A percentile compares a stretch with the other conserved stretches of the same genome.
Conservation (phyloP, 352 stramenopile species). For the Blastocystis sp. region DNA sequence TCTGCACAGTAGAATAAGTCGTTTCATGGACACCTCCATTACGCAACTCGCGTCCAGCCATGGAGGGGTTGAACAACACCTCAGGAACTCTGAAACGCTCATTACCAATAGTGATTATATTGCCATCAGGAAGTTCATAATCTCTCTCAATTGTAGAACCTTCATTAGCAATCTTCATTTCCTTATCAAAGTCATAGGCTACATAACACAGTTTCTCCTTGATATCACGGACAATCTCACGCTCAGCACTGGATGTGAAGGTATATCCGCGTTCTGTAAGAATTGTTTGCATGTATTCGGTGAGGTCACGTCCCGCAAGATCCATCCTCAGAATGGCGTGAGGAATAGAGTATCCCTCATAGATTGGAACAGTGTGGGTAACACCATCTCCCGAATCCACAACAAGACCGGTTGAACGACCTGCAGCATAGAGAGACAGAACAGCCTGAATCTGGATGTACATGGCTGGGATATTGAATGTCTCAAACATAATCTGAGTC, state of each 20-base stretch:
- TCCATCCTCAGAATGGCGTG: conserved; percentile 85
- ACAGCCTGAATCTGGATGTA: conserved; percentile 89
- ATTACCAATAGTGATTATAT: conserved; percentile 93
- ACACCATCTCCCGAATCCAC: conserved; percentile 83
- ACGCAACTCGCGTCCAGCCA: conserved; percentile 83
- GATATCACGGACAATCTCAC: conserved; percentile 93
- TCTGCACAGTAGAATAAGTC: conserved; percentile 85
- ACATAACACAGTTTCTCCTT: conserved; percentile 96
- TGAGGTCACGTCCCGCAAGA: conserved; percentile 83
- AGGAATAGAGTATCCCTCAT: conserved; percentile 85
- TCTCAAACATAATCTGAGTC: conserved; percentile 98
- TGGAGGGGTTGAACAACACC: conserved; percentile 89
- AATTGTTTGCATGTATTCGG: conserved; percentile 93
- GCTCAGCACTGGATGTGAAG: conserved; percentile 87
- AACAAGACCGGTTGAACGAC: conserved; percentile 82
- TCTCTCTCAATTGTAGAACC: conserved; percentile 86
- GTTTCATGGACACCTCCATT: conserved; percentile 82
- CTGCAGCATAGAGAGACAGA: conserved; percentile 83
- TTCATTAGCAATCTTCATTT: conserved; percentile 86
- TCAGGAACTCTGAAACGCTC: conserved; percentile 90
- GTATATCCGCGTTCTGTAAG: conserved; percentile 87
- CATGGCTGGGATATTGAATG: conserved; percentile 93
- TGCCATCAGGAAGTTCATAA: conserved; percentile 94
- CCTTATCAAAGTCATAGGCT: conserved; percentile 85
- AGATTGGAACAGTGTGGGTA: conserved; percentile 85